Evolutionary conservation across 331 rosid genomes (phyloP).

Genomic region (Quercus phellos): DNA sequence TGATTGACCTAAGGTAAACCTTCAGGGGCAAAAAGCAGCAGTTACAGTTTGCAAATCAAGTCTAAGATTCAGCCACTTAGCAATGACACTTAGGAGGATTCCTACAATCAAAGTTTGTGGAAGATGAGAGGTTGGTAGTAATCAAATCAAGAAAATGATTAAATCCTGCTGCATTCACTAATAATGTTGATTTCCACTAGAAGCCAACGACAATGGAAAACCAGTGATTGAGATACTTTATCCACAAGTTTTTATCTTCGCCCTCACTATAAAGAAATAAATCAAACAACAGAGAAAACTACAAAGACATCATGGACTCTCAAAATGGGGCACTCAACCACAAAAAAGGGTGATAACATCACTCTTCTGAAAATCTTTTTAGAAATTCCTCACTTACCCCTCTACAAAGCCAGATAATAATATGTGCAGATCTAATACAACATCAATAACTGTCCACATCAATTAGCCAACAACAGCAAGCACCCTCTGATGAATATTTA

Average conservation of each 20-base stretch:
- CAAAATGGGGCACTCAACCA: too few relatives aligned
- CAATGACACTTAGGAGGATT: background rate
- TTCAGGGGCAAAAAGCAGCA: background rate
- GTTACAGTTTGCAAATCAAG: background rate
- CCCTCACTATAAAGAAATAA: background rate
- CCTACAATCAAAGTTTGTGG: background rate
- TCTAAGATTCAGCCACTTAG: background rate
- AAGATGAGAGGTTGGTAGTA: background rate
- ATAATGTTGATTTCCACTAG: background rate
- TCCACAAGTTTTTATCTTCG: background rate
- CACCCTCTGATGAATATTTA: background rate
- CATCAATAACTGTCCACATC: background rate
- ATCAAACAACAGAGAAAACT: background rate
- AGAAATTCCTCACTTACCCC: background rate
- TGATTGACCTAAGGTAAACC: background rate
- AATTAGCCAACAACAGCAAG: background rate
- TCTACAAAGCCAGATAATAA: background rate
- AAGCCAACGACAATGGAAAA: background rate
- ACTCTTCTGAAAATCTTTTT: background rate
- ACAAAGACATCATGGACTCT: too few relatives aligned
- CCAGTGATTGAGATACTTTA: background rate
- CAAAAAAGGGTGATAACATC: background rate
- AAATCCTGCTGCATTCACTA: background rate
- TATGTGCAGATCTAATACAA: background rate
- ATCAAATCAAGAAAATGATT: background rate